Evolutionary conservation across 192 early-diverging fungal species (phyloP), one percentile per base, ranked within the genome.

Genomic region (Umbelopsis ramanniana): DNA sequence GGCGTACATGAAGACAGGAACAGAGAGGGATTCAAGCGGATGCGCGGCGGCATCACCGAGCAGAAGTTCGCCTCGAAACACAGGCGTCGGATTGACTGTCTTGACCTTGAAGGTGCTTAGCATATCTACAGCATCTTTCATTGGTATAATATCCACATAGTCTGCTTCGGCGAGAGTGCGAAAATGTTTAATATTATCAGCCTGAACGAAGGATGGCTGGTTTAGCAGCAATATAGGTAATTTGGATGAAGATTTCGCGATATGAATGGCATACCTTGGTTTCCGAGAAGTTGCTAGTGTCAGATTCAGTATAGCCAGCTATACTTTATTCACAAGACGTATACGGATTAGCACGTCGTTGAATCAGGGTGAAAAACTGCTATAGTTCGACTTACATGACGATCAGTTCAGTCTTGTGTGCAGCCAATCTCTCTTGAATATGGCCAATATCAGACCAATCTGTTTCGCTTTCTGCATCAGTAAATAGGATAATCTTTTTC

Each of bases 401-500:
- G 60, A 80, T 79, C 55, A 88, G 57, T 43, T 75, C 68, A 35
- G 86, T 75, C 11, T 74, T 54, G 8, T 79, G 66, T 0, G 60
- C 38, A 43, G 48, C 50, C 15, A 86, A 67, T 45, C 77, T 71
- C 19, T 73, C 40, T 11, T 35, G 45, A 35, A 86, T 70, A n/a
- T 68, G 57, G 29, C 85, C 78, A 17, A 72, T 23, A 33, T 82
- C 88, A 9, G 77, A 76, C 12, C 69, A 67, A 72, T 89, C 83
- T 48, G 92, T 84, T 46, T 73, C 69, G 15, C 72, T 74, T 29
- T 75, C 78, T 7, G 80, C 88, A 74, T 92, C 87, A 1, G 92
- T 91, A 43, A 93, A 81, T 9, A 94, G 66, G 63, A 83, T 84
- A 10, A 94, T 85, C 40, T 77, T 85, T 78, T 93, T 93, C n/a